phyloP scores from a whole-genome alignment of 164 flowering plant species.

The Vitis riparia region DNA sequence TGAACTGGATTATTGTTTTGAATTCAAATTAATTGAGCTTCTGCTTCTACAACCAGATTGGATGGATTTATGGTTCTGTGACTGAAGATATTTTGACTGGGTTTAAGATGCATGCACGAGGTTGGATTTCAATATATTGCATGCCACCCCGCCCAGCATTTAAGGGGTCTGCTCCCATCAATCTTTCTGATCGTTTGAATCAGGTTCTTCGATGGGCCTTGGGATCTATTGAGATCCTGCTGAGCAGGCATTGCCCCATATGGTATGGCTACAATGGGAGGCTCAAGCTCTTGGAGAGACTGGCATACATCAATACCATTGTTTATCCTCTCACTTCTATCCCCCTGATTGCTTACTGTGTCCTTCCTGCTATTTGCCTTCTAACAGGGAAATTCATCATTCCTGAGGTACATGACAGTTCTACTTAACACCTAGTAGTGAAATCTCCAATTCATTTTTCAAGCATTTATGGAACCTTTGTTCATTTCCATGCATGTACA shows the following conservation, averaged over 20 bases:
- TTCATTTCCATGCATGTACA: not conserved
- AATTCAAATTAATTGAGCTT: not conserved
- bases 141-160: conserved; percentile 97
- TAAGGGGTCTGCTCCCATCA: conserved; percentile 99
- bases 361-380: conserved; percentile 92
- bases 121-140: conserved; percentile 95
- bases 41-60: conserved; percentile 57
- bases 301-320: conserved; percentile 92
- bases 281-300: conserved; percentile 71
- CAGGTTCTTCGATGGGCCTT: conserved; percentile 99
- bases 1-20: too few species aligned
- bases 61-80: conserved; percentile 98
- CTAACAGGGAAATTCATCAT: conserved; percentile 89
- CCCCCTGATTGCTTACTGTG: conserved; percentile 86
- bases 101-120: conserved; percentile 98
- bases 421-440: not conserved
- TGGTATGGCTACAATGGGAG: conserved; percentile 96
- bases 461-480: not conserved
- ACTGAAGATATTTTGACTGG: conserved; percentile 99
- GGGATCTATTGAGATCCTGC: conserved; percentile 90
- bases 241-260: conserved; percentile 97
- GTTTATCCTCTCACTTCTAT: conserved; percentile 90
- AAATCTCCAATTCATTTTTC: too few species aligned
- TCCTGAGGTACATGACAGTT: conserved; percentile 66
- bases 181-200: conserved; percentile 97